Percentiles rank a stretch among this genome's conserved stretches.
phyloP scores from a whole-genome alignment of 306 rosid species.

The Malus fusca region DNA sequence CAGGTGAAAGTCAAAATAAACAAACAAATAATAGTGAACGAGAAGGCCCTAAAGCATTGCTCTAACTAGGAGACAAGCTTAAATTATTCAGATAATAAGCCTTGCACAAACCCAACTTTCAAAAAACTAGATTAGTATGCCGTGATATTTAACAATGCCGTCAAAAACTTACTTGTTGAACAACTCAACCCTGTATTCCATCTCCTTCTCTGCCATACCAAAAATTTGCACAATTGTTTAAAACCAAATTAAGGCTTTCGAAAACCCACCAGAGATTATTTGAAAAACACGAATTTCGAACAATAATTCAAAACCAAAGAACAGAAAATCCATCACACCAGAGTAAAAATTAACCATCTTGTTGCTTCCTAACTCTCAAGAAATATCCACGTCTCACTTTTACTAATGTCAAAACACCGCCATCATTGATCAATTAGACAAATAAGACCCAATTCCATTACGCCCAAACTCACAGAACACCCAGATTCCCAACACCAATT shows the following conservation, averaged over 20 bases:
- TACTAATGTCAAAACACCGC: background rate
- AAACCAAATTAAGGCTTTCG: background rate
- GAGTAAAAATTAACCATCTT: background rate
- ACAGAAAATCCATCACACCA: too few species aligned
- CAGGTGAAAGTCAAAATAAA: background rate
- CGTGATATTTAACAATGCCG: background rate
- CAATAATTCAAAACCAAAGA: background rate
- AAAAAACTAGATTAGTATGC: too few species aligned
- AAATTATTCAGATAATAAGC: too few species aligned
- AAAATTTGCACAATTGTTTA: conserved; percentile 49
- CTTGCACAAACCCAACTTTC: too few species aligned
- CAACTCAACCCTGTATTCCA: conserved; percentile 93
- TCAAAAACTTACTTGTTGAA: conserved; percentile 75
- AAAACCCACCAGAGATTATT: background rate
- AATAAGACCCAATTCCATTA: background rate
- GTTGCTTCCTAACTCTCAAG: background rate
- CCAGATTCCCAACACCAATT: background rate
- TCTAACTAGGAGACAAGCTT: too few species aligned
- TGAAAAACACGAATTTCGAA: background rate
- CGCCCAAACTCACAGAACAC: background rate
- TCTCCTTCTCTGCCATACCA: conserved; percentile 98
- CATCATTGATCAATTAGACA: background rate
- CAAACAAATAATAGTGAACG: too few species aligned
- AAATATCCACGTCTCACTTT: background rate
- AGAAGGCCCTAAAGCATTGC: too few species aligned